Evolutionary conservation across 768 basidiomycete genomes (phyloP).

Genomic region (Macrocybe gigantea): DNA sequence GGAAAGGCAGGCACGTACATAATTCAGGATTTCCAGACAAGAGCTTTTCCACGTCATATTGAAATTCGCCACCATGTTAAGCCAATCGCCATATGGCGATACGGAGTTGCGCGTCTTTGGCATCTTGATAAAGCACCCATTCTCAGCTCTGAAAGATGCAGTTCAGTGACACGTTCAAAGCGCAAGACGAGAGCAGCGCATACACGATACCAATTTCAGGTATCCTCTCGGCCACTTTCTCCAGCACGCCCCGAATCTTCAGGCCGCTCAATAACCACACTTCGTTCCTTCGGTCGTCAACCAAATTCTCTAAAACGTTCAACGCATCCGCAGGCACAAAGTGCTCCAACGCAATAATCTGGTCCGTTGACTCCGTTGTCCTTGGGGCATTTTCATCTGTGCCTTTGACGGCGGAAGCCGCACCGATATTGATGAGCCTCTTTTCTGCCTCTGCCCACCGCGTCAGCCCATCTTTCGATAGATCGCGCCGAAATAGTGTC

Average conservation of each 20-base stretch:
- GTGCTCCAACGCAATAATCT: neutral
- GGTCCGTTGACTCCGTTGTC: neutral
- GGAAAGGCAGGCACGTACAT: constrained; percentile 44
- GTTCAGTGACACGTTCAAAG: neutral
- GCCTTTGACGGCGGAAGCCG: constrained; percentile 1
- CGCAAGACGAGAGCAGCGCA: constrained; percentile 20
- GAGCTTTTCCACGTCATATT: constrained; percentile 78
- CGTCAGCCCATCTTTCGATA: constrained; percentile 37
- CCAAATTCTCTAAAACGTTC: constrained; percentile 47
- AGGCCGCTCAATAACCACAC: constrained; percentile 82
- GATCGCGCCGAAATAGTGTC: constrained; percentile 66
- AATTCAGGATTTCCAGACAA: constrained; percentile 79
- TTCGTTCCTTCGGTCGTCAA: constrained; percentile 62
- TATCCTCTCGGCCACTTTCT: constrained; percentile 51
- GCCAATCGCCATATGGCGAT: constrained; percentile 43
- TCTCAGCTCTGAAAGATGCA: constrained; percentile 58
- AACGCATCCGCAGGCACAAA: constrained; percentile 32
- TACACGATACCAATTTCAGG: constrained; percentile 74
- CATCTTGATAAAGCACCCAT: constrained; percentile 77
- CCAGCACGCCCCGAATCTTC: constrained; percentile 55
- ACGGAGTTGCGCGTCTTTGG: constrained; percentile 10
- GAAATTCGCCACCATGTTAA: constrained; percentile 74
- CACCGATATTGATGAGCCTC: constrained; percentile 4
- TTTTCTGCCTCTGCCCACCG: constrained; percentile 30
- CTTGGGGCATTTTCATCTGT: neutral